Evolutionary conservation across 2,329 filamentous ascomycete genomes (phyloP), one percentile per base, ranked within the genome.

Genomic region (Alternaria angustiovoidea): DNA sequence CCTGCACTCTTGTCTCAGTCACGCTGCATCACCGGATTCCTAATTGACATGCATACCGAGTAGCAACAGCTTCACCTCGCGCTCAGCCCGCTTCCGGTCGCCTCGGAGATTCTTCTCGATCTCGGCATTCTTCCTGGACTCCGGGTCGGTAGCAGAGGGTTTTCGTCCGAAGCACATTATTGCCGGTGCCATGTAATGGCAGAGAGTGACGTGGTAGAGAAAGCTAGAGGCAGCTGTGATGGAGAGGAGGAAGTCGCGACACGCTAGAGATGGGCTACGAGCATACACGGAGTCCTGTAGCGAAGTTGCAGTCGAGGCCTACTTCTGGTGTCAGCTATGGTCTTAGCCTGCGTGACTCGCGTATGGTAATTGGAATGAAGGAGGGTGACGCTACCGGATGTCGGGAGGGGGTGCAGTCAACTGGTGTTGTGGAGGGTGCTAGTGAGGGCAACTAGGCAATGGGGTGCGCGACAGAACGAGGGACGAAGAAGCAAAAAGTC

Each of bases 31-130:
- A 49, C 24, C 32, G 14, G 42, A 20, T n/a, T 42, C 18, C 16
- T n/a, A 16, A 46, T 39, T n/a, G 49, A 52, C 42, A 55, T 63
- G 80, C 87, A 67, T 86, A 97, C 94, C 94, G 66, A 99, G 86
- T 69, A 99, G 85, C 69, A 99, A 83, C 66, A 99, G 89, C 85
- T 98, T 99, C 74, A 98, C 92, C 76, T 97, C 94, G 75, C 90
- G 91, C 57, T 90, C 83, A 85, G 95, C 85, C 68, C 86, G 86
- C 86, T 95, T 97, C 83, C 94, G 93, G 82, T 98, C 95, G 71
- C 89, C 87, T 63, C 92, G 90, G 71, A 99, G 87, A 72, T 88
- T 83, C 81, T 91, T 92, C 77, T 99, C 95, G 70, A 99, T 93
- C 78, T 95, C 92, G 70, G 77, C 87, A 79, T 83, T 84, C 72